A percentile compares a stretch with the other conserved stretches of the same genome.
Evolutionary conservation across 768 basidiomycete genomes (phyloP).

Genomic region (Tricholoma flavovirens): DNA sequence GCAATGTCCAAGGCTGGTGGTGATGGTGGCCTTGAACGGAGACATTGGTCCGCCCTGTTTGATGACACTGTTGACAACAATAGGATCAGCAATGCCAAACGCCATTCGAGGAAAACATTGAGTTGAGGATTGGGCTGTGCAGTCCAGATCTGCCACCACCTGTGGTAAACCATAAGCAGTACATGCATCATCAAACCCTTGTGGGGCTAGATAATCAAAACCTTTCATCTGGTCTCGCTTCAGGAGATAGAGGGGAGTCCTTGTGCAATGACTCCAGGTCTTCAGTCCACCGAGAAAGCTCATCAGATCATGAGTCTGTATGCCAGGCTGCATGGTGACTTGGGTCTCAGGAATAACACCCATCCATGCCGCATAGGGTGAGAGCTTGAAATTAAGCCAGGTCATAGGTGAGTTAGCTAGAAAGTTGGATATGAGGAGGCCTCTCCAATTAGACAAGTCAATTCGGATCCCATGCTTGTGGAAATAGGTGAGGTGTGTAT

Average conservation of each 20-base stretch:
- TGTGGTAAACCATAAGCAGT: conserved; percentile 12
- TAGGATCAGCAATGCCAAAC: not conserved
- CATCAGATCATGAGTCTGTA: conserved; percentile 15
- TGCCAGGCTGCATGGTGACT: conserved; percentile 10
- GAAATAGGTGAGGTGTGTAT: conserved; percentile 2
- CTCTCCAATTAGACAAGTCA: conserved; percentile 2
- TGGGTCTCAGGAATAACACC: conserved; percentile 15
- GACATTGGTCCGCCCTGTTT: not conserved
- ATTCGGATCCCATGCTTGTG: not conserved
- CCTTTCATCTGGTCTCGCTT: conserved; percentile 20
- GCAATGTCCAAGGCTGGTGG: conserved; percentile 17
- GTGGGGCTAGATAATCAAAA: conserved; percentile 16
- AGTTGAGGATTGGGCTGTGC: conserved; percentile 10
- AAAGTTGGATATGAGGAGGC: conserved; percentile 2
- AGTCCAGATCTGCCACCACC: conserved; percentile 12
- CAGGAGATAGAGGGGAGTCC: conserved; percentile 9
- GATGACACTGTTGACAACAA: not conserved
- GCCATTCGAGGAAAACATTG: not conserved
- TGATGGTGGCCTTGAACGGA: conserved; percentile 11
- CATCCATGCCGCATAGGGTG: not conserved
- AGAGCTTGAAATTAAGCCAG: conserved; percentile 2
- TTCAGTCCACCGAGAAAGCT: conserved; percentile 11
- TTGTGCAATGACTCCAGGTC: conserved; percentile 8
- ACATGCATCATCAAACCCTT: conserved; percentile 19
- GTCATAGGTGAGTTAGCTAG: conserved; percentile 3